phyloP scores from a whole-genome alignment of 768 basidiomycete genomes.

The Hericium coralloides region DNA sequence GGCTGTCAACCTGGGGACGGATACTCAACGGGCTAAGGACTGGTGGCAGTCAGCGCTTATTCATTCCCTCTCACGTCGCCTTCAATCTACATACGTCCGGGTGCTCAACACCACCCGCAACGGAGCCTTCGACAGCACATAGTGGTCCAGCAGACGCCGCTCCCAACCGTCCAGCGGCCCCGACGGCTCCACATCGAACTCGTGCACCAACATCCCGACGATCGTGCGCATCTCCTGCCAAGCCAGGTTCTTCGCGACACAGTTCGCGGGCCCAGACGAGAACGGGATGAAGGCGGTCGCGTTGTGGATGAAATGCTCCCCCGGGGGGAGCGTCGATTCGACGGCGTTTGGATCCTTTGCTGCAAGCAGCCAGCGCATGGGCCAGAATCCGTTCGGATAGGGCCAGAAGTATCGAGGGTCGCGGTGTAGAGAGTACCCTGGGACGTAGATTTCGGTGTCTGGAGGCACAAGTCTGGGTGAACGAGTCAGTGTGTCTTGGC shows the following conservation, averaged over 20 bases:
- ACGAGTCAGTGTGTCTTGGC: not conserved
- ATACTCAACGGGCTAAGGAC: no score
- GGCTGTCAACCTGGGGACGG: no score
- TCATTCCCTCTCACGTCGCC: no score
- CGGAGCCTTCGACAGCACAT: not conserved
- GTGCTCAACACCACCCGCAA: not conserved
- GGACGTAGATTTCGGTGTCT: slow-evolving; percentile 8
- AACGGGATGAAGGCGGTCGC: slow-evolving; percentile 10
- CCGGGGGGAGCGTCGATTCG: not conserved
- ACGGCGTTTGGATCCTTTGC: not conserved
- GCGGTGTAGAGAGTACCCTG: slow-evolving; percentile 9
- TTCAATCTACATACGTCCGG: not conserved
- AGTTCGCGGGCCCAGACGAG: slow-evolving; percentile 13
- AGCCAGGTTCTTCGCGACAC: slow-evolving; percentile 14
- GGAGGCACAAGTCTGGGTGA: slow-evolving; percentile 8
- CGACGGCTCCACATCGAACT: not conserved
- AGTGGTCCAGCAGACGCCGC: not conserved
- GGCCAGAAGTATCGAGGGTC: slow-evolving; percentile 13
- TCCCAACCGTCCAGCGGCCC: not conserved
- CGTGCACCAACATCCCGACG: slow-evolving; percentile 3
- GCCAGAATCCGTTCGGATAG: slow-evolving; percentile 5
- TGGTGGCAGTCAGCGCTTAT: no score
- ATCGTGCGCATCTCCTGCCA: slow-evolving; percentile 5
- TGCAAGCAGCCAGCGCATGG: slow-evolving; percentile 11
- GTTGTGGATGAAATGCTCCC: not conserved